These are phyloP conservation scores for Nicotiana sylvestris DNA, from an alignment of 257 asterid species.

Conservation along the genomic window DNA sequence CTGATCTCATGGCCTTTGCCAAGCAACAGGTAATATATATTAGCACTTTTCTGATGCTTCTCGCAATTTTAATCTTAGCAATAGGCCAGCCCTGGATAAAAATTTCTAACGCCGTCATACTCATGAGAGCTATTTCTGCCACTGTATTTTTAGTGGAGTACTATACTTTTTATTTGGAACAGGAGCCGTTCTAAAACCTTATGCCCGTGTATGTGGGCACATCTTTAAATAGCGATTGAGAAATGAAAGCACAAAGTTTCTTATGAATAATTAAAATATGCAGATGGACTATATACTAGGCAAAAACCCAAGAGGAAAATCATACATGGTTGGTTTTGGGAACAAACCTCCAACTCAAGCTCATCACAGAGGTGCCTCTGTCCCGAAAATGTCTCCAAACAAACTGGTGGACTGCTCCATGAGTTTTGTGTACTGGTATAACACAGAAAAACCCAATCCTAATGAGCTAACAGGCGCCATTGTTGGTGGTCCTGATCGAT, in stretches of 20 bases:
- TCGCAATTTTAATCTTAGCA: not conserved
- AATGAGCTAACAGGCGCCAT: constrained; percentile 89
- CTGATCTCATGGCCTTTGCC: constrained; percentile 42
- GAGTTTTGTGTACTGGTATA: constrained; percentile 58
- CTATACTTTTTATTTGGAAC: too few relatives aligned
- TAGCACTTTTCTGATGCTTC: not conserved
- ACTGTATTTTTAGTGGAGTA: too few relatives aligned
- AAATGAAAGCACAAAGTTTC: not conserved
- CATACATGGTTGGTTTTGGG: constrained; percentile 92
- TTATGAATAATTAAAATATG: not conserved
- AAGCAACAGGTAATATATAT: constrained; percentile 52
- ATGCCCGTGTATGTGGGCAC: not conserved
- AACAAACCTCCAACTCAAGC: constrained; percentile 64
- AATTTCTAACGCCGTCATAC: not conserved
- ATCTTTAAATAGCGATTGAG: not conserved
- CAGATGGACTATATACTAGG: constrained; percentile 80
- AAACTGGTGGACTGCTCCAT: constrained; percentile 39
- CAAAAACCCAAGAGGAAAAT: constrained; percentile 49
- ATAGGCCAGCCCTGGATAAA: not conserved
- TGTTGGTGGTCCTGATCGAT: constrained; percentile 70
- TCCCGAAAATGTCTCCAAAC: constrained; percentile 35
- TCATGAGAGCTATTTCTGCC: not conserved
- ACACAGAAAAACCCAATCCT: constrained; percentile 38
- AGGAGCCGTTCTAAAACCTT: too few relatives aligned
- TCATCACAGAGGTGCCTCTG: constrained; percentile 90